phyloP scores from a whole-genome alignment of 2,329 filamentous ascomycete genomes.

The Graphium sp. region DNA sequence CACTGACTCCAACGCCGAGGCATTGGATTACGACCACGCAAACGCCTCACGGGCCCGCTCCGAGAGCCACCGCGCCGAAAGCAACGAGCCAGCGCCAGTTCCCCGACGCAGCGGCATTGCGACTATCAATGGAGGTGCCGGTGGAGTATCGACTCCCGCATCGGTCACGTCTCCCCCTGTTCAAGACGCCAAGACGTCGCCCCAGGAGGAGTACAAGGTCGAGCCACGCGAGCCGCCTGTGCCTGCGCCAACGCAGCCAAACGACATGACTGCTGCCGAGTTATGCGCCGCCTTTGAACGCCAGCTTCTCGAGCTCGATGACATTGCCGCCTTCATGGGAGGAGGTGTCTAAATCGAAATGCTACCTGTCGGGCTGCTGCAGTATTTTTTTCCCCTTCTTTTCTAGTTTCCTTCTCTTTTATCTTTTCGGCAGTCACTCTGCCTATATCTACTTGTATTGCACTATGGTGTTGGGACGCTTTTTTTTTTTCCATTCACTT shows the following conservation, averaged over 20 bases:
- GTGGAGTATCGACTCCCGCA: conserved; percentile 26
- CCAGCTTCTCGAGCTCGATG: conserved; percentile 41
- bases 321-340: conserved; percentile 45
- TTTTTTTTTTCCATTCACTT: background rate
- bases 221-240: conserved; percentile 9
- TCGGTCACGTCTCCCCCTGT: conserved; percentile 24
- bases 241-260: conserved; percentile 3
- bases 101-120: conserved; percentile 35
- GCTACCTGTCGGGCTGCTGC: too few relatives aligned
- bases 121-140: conserved; percentile 41
- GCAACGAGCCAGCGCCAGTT: conserved; percentile 30
- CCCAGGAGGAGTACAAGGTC: conserved; percentile 3
- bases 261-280: conserved; percentile 41
- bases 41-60: conserved; percentile 17
- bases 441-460: background rate
- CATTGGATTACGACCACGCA: conserved; percentile 39
- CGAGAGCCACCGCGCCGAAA: conserved; percentile 26
- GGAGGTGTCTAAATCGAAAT: conserved; percentile 37
- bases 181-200: conserved; percentile 6
- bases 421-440: background rate
- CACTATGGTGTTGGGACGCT: background rate
- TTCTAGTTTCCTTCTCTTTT: background rate
- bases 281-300: conserved; percentile 41
- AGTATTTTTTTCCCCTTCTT: background rate
- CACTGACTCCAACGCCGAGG: conserved; percentile 34